Evolutionary conservation across 2,329 filamentous ascomycete genomes (phyloP), one percentile per base, ranked within the genome.

Genomic region (Fusarium napiforme): DNA sequence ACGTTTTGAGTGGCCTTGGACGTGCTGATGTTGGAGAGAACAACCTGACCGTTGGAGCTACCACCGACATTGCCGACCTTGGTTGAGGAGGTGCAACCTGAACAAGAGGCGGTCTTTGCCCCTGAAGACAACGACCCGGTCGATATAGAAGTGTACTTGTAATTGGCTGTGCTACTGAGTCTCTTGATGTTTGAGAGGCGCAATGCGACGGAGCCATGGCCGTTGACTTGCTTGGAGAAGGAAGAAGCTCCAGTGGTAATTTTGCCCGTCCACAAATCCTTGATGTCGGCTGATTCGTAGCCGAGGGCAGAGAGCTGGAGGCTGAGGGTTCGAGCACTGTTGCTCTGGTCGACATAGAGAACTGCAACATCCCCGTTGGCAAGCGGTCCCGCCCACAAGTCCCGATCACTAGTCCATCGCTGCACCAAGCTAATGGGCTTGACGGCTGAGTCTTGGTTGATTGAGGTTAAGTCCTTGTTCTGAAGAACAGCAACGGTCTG

Each of bases 331-430:
- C 55, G 23, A 46, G 39, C 21, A 9, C 19, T 58, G 5, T 58
- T 46, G 30, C 40, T 58, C 21, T 34, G 55, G n/a, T 58, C 55
- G 7, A 58, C 55, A 28, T 45, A 46, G 1, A 46, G 30, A 28
- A 58, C 55, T 36, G 40, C 55, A 36, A 58, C 6, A 46, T 58
- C 55, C 5, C 55, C 55, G n/a, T 58, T 58, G n/a, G 40, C 55
- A 36, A 58, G 55, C 10, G 55, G 40, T 46, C 55, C 55, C 30
- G 55, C 55, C 55, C 55, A 58, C 55, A 58, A 36, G 30, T 58
- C 55, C 36, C 40, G 55, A 36, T 58, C 55, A n/a, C 30, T 15
- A 15, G 40, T 46, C 55, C 55, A 58, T 46, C 55, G 40, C 18
- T 58, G 40, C n/a, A 58, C 40, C 12, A 58, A n/a, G 40, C 14